Percentiles rank a stretch among this genome's conserved stretches.
Conservation (phyloP, 352 stramenopile genomes). For the Peronospora farinosa region DNA sequence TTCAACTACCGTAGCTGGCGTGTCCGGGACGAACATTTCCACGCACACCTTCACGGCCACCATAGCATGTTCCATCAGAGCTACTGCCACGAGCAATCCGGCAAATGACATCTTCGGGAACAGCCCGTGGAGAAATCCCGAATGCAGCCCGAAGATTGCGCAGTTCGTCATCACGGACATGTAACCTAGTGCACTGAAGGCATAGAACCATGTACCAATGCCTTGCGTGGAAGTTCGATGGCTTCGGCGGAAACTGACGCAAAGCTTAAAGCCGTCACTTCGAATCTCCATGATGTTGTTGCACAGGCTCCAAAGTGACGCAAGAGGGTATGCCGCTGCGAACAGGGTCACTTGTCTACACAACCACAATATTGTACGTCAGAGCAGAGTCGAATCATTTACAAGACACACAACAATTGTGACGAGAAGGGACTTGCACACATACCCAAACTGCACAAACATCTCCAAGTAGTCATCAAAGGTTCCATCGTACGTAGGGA, state of each 20-base stretch:
- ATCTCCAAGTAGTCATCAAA: slow-evolving; percentile 94
- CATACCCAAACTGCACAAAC: slow-evolving; percentile 88
- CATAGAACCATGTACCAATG: slow-evolving; percentile 91
- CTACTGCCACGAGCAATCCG: slow-evolving; percentile 47
- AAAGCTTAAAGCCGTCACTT: slow-evolving; percentile 93
- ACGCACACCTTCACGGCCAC: slow-evolving; percentile 71
- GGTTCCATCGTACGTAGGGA: slow-evolving; percentile 75
- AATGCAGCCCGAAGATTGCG: slow-evolving; percentile 90
- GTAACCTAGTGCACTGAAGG: slow-evolving; percentile 88
- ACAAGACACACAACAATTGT: not conserved
- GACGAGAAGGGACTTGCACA: slow-evolving; percentile 5
- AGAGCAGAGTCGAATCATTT: not conserved
- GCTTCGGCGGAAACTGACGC: slow-evolving; percentile 71
- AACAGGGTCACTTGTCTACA: slow-evolving; percentile 91
- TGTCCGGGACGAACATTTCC: slow-evolving; percentile 73
- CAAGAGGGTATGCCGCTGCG: slow-evolving; percentile 89
- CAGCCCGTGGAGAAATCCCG: slow-evolving; percentile 62
- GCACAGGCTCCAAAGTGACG: slow-evolving; percentile 87
- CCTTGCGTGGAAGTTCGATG: slow-evolving; percentile 57
- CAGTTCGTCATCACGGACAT: slow-evolving; percentile 92
- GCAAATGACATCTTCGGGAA: slow-evolving; percentile 63
- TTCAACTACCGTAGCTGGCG: slow-evolving; percentile 48
- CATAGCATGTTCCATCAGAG: slow-evolving; percentile 75
- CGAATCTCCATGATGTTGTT: slow-evolving; percentile 95
- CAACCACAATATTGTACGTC: slow-evolving; percentile 21